Base-by-base conservation (phyloP, 1,139 yeast species). In the Saccharomyces hybrid region DNA sequence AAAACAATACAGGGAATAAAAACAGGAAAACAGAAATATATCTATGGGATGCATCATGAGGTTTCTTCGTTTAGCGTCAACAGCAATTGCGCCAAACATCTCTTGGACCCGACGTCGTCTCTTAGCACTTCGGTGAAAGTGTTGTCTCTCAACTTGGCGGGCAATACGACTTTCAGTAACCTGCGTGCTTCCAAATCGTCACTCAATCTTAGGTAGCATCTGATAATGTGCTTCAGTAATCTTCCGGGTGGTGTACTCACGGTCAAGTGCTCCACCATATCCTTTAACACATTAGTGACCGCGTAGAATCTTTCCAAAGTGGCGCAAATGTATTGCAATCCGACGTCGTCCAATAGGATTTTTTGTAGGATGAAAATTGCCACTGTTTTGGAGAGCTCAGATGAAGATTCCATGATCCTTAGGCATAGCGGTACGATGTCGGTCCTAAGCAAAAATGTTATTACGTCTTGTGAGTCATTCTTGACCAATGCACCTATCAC, bases 401-500 rank as follows among this genome's bases (percentile, higher is more conserved):
- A 87, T 6, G 97, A 90, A 1, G 93, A 84, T 70, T 93, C 98
- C 96, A 93, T 91, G 56, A 93, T 93, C 63, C 95, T 85, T 57
- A 93, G 76, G 70, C 99, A 93, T 57, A 93, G 75, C 5, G 99
- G 99, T 44, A 93, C 95, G 61, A 93, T 93, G 69, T 93, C 99
- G 0, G 99, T 91, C 11, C 97, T 85, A 49, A 93, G 77, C 64
- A 93, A 75, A 67, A 93, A 93, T 59, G 87, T 86, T 59, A 93
- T 91, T 52, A 93, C 99, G 64, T 93, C 97, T 11, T 96, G 90
- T 2, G 96, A 88, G 68, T 93, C 99, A 70, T 91, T 91, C 66
- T 93, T 93, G 30, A 93, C 99, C 57, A 93, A 75, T 0, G 99
- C 99, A 16, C 99, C 99, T 69, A 93, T 88, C 4, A 93, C 98